These are phyloP conservation scores for Gentiana dahurica DNA, from an alignment of 257 asterid species.

Conservation along the genomic window DNA sequence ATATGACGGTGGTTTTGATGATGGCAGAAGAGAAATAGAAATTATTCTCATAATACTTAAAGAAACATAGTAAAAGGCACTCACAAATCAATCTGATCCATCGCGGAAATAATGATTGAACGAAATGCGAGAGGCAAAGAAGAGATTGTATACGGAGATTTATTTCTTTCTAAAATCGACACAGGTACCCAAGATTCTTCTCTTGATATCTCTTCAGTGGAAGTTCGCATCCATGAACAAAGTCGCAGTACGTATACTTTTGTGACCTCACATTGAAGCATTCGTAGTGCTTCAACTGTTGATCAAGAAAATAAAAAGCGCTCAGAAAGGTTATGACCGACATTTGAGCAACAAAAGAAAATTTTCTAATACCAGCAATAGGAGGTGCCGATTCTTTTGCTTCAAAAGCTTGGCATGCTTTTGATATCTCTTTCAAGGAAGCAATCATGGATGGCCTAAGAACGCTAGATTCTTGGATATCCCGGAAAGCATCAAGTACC, in stretches of 20 bases:
- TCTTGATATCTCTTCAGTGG: constrained; percentile 78
- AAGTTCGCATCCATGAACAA: constrained; percentile 92
- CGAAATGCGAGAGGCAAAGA: constrained; percentile 85
- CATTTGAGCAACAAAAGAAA: constrained; percentile 5
- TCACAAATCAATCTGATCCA: constrained; percentile 83
- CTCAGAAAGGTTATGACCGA: constrained; percentile 12
- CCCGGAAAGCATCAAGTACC: constrained; percentile 73
- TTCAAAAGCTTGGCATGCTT: constrained; percentile 77
- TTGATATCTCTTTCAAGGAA: constrained; percentile 71
- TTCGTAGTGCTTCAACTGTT: constrained; percentile 67
- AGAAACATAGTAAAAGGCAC: constrained; percentile 20
- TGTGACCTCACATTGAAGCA: constrained; percentile 75
- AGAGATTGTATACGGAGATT: constrained; percentile 85
- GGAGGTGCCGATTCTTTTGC: constrained; percentile 90
- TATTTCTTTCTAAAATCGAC: constrained; percentile 85
- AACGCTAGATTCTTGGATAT: constrained; percentile 78
- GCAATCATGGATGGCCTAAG: constrained; percentile 69
- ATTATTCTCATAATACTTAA: background rate
- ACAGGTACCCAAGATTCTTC: constrained; percentile 90
- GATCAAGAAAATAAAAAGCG: constrained; percentile 8
- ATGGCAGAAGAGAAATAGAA: background rate
- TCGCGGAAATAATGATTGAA: constrained; percentile 60
- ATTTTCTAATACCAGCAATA: constrained; percentile 47
- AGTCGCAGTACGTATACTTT: constrained; percentile 75
- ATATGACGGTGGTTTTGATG: background rate